Conservation (phyloP, 2,329 filamentous ascomycete genomes). For the Fusarium duplospermum region DNA sequence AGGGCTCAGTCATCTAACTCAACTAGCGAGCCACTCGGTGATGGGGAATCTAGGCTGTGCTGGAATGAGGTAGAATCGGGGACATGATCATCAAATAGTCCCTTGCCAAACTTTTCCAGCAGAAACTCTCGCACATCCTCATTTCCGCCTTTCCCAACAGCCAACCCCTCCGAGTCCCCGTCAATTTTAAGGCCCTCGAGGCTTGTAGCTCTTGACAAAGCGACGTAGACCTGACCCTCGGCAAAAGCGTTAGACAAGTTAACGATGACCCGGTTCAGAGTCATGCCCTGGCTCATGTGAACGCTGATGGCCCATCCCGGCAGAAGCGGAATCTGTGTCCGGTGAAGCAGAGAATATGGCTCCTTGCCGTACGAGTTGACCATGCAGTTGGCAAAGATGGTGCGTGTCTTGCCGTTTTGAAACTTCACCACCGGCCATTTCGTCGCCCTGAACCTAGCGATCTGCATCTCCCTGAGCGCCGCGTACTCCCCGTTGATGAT, state of each 20-base stretch:
- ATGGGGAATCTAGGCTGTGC: background rate
- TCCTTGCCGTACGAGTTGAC: conserved; percentile 58
- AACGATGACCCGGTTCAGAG: conserved; percentile 68
- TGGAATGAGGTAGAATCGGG: background rate
- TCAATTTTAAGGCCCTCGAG: conserved; percentile 33
- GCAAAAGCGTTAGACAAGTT: conserved; percentile 65
- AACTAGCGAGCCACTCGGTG: background rate
- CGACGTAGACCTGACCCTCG: conserved; percentile 70
- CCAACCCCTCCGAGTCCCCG: background rate
- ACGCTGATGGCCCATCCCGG: conserved; percentile 73
- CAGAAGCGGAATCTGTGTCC: conserved; percentile 71
- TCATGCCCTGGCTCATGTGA: conserved; percentile 73
- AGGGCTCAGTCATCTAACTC: background rate
- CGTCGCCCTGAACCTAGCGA: conserved; percentile 10
- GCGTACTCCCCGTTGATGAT: conserved; percentile 13
- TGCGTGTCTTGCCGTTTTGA: conserved; percentile 56
- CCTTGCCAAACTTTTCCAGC: background rate
- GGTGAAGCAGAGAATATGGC: conserved; percentile 60
- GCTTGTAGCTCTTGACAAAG: conserved; percentile 37
- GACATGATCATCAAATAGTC: background rate
- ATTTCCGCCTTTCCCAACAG: background rate
- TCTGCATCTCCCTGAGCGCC: conserved; percentile 5
- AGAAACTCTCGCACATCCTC: background rate
- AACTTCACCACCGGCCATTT: conserved; percentile 58
- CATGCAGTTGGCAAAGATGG: conserved; percentile 64